Conservation (phyloP, 352 stramenopile species). For the Elongisporangium senticosum region DNA sequence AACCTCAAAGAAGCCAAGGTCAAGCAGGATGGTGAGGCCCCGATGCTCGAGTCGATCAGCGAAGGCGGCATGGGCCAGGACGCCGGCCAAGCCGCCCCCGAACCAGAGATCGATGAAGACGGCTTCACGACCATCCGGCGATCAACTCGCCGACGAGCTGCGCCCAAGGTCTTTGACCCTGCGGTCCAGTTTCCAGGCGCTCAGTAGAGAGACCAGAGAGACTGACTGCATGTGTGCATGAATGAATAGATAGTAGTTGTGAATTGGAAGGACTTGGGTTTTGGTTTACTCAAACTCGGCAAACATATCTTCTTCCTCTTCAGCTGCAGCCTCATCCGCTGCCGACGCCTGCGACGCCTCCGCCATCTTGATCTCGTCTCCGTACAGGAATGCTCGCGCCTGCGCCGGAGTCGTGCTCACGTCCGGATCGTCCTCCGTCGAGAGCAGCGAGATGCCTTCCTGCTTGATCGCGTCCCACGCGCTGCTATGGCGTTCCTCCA, state of each 20-base stretch:
- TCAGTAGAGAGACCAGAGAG: constrained; percentile 27
- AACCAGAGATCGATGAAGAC: constrained; percentile 52
- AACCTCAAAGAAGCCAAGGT: constrained; percentile 77
- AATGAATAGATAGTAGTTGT: neutral
- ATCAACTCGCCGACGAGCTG: constrained; percentile 53
- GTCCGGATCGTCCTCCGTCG: constrained; percentile 46
- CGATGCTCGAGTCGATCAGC: constrained; percentile 18
- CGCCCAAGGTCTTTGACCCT: constrained; percentile 75
- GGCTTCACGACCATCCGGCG: constrained; percentile 71
- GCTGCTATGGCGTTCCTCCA: constrained; percentile 33
- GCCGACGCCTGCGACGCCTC: constrained; percentile 24
- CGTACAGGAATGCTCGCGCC: constrained; percentile 52
- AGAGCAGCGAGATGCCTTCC: constrained; percentile 58
- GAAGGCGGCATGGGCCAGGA: constrained; percentile 26
- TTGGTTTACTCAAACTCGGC: constrained; percentile 63
- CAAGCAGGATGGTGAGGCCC: constrained; percentile 25
- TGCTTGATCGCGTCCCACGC: constrained; percentile 49
- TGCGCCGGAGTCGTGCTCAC: constrained; percentile 39
- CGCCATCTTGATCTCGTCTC: constrained; percentile 46
- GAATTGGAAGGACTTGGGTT: neutral
- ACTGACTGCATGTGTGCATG: neutral
- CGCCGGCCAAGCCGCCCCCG: constrained; percentile 6
- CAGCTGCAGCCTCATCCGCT: constrained; percentile 48
- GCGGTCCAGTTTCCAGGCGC: constrained; percentile 70
- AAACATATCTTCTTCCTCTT: constrained; percentile 80